Evolutionary conservation across 2,329 filamentous ascomycete species (phyloP).

Genomic region (Lanzia echinophila): DNA sequence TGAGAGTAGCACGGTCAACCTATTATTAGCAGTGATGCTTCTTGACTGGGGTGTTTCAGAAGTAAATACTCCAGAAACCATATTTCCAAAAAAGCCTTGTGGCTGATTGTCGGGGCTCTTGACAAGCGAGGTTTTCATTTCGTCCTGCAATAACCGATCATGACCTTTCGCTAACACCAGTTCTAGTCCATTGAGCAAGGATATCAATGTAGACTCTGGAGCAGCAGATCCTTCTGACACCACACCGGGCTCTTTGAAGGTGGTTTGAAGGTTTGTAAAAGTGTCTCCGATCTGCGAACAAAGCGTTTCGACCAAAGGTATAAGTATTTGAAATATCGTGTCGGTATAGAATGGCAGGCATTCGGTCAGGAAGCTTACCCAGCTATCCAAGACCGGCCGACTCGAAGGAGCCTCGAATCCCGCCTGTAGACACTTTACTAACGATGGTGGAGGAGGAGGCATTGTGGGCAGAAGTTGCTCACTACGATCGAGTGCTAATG

Average conservation of each 20-base stretch:
- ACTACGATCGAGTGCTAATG: conserved; percentile 35
- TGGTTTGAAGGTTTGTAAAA: conserved; percentile 63
- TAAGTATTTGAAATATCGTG: conserved; percentile 80
- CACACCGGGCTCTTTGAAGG: conserved; percentile 46
- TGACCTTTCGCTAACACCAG: conserved; percentile 84
- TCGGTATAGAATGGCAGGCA: conserved; percentile 78
- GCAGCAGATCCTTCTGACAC: conserved; percentile 31
- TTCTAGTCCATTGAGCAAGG: conserved; percentile 88
- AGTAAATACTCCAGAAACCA: conserved; percentile 86
- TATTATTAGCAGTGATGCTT: conserved; percentile 82
- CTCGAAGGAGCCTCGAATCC: conserved; percentile 72
- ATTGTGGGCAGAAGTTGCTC: conserved; percentile 35
- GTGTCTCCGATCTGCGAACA: conserved; percentile 69
- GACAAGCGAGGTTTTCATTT: conserved; percentile 57
- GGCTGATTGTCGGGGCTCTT: conserved; percentile 72
- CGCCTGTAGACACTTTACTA: conserved; percentile 79
- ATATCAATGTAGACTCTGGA: conserved; percentile 69
- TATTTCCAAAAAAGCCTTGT: conserved; percentile 87
- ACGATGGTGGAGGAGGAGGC: conserved; percentile 55
- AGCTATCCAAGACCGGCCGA: conserved; percentile 77
- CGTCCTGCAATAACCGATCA: conserved; percentile 71
- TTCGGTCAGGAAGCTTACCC: conserved; percentile 79
- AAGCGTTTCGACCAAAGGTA: conserved; percentile 85
- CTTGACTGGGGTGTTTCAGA: conserved; percentile 71
- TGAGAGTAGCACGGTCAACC: conserved; percentile 87